Evolutionary conservation across 805 yeast species (phyloP).

Genomic region (Yamadazyma laniorum): DNA sequence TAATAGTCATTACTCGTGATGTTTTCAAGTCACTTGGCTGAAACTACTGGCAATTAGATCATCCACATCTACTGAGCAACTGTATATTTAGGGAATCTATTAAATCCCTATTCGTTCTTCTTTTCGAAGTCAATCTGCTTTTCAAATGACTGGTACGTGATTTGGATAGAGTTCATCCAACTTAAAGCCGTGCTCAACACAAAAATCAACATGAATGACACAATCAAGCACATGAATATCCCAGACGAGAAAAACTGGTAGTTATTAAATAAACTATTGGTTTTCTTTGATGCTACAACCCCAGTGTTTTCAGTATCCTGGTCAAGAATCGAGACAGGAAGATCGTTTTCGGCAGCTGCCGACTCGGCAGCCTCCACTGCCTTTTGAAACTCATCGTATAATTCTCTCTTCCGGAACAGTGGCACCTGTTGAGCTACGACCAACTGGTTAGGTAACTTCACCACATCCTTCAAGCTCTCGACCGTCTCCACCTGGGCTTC

Average conservation of each 20-base stretch:
- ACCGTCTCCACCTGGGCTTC: neutral
- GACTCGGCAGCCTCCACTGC: slow-evolving; percentile 35
- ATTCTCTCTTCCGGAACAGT: slow-evolving; percentile 2
- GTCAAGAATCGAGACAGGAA: slow-evolving; percentile 21
- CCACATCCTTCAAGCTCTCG: slow-evolving; percentile 1
- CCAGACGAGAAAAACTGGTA: slow-evolving; percentile 81
- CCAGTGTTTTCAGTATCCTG: slow-evolving; percentile 10
- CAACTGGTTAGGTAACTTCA: slow-evolving; percentile 1
- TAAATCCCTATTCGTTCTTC: slow-evolving; percentile 41
- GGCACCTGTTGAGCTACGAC: slow-evolving; percentile 11
- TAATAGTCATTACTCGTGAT: too few relatives aligned
- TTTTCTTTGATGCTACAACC: slow-evolving; percentile 4
- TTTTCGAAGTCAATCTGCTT: slow-evolving; percentile 56
- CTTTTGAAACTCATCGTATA: slow-evolving; percentile 23
- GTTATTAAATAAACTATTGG: slow-evolving; percentile 53
- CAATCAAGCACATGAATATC: slow-evolving; percentile 70
- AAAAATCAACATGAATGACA: slow-evolving; percentile 55
- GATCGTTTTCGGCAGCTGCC: slow-evolving; percentile 24
- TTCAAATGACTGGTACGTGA: slow-evolving; percentile 81
- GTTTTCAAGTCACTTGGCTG: too few relatives aligned
- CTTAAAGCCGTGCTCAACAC: slow-evolving; percentile 61
- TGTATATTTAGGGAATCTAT: too few relatives aligned
- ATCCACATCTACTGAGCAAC: slow-evolving; percentile 66
- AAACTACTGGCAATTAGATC: too few relatives aligned
- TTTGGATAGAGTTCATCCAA: slow-evolving; percentile 71